Percentiles rank a stretch among this genome's conserved stretches.
phyloP scores from a whole-genome alignment of 1,284 basidiomycete species.

The Ceraceosorus guamensis region DNA sequence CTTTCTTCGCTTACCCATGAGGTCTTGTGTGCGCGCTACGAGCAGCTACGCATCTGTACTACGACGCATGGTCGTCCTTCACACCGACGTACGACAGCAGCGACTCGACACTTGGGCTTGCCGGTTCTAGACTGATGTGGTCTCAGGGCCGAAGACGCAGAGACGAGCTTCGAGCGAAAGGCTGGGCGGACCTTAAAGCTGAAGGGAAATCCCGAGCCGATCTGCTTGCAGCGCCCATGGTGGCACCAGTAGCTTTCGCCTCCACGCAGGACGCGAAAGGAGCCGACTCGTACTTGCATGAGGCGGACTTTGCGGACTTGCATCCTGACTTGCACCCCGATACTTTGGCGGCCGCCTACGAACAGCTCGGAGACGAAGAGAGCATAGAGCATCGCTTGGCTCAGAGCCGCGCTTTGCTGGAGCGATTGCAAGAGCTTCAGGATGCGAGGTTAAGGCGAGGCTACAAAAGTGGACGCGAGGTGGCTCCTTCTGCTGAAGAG shows the following conservation, averaged over 20 bases:
- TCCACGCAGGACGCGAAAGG: not conserved
- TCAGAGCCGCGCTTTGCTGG: not conserved
- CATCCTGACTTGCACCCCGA: conserved; percentile 4
- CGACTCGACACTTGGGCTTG: conserved; percentile 17
- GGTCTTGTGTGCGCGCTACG: no score
- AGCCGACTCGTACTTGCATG: not conserved
- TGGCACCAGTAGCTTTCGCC: not conserved
- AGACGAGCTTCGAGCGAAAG: not conserved
- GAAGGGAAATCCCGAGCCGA: not conserved
- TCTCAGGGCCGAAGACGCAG: not conserved
- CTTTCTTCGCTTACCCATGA: no score
- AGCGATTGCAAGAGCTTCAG: conserved; percentile 3
- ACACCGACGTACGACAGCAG: conserved; percentile 38
- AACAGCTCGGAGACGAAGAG: not conserved
- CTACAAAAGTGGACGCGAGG: not conserved
- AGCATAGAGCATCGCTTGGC: not conserved
- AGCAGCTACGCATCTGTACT: conserved; percentile 21
- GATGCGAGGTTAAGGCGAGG: not conserved
- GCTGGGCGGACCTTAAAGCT: not conserved
- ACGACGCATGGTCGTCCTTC: conserved; percentile 34
- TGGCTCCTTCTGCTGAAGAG: not conserved
- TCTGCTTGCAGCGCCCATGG: conserved; percentile 2
- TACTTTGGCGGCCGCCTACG: not conserved
- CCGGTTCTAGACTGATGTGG: conserved; percentile 16
- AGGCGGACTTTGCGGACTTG: not conserved